A percentile compares a stretch with the other conserved stretches of the same genome.
Conservation (phyloP, 495 filamentous ascomycete species). For the Penicillium ucsense region DNA sequence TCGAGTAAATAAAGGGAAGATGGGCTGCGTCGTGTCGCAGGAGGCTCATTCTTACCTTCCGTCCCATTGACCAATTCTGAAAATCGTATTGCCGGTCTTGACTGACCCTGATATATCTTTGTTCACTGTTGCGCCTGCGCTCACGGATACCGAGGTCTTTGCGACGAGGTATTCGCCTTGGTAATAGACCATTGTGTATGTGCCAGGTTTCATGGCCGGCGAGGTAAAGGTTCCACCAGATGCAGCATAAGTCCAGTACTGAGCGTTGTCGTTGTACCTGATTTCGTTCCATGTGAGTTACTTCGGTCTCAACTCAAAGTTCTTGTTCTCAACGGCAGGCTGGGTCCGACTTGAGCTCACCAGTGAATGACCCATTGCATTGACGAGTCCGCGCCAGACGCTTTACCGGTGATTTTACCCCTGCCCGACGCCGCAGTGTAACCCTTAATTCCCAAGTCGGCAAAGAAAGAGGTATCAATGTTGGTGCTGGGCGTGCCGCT, state of each 20-base stretch:
- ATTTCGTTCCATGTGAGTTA: not conserved
- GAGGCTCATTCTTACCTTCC: conserved; percentile 24
- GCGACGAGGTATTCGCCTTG: conserved; percentile 53
- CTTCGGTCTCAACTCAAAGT: too few species aligned
- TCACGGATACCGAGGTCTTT: conserved; percentile 41
- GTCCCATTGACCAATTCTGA: conserved; percentile 56
- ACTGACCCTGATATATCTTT: conserved; percentile 43
- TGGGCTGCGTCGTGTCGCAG: too few species aligned
- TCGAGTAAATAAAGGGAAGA: not conserved
- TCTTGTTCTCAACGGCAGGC: too few species aligned
- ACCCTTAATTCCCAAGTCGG: conserved; percentile 44
- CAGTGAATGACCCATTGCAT: conserved; percentile 50
- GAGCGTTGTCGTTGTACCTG: conserved; percentile 46
- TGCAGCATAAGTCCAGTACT: conserved; percentile 52
- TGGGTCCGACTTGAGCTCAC: conserved; percentile 9
- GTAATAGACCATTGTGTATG: conserved; percentile 59
- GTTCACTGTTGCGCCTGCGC: conserved; percentile 41
- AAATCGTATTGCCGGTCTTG: conserved; percentile 41
- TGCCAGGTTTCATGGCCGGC: conserved; percentile 56
- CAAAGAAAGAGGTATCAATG: conserved; percentile 51
- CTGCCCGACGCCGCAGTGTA: conserved; percentile 44
- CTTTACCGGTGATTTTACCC: conserved; percentile 51
- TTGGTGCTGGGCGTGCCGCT: conserved; percentile 42
- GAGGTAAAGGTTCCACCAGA: conserved; percentile 49
- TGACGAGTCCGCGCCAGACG: conserved; percentile 41